Base-by-base conservation (phyloP, 2,329 filamentous ascomycete genomes). In the Cytospora piceae region DNA sequence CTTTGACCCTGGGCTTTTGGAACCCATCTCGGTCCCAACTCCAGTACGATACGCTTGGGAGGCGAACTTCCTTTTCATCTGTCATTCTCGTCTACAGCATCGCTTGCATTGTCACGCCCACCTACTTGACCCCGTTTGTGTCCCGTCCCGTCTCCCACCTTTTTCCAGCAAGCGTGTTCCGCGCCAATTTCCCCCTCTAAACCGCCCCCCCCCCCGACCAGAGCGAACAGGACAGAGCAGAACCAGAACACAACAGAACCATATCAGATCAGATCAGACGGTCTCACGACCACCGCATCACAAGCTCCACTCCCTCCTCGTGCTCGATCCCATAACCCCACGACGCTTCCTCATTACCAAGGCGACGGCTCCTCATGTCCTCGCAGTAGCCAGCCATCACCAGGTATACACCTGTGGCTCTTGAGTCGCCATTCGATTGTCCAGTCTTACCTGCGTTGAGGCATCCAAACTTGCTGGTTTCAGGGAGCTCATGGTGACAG, bases 401-500 rank as follows among this genome's bases (percentile, higher is more conserved):
- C 60, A 65, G 64, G 63, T 66, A 61, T 31, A 56, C 62, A 54
- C 56, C 61, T 61, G 67, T 46, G 62, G 49, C 64, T 61, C 37
- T 65, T 49, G 57, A 66, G 57, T 27, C 34, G 69, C 59, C 69
- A 69, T 70, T 70, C 65, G 67, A 64, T 65, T 67, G 61, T 61
- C 63, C 58, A 58, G 51, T 62, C 60, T 61, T 62, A 65, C 66
- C 68, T 67, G 70, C 71, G 68, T 71, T 70, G 67, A 71, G 56
- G 67, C 68, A 69, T 64, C 63, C 62, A 67, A 67, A 54, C 66
- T 39, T 32, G 27, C 31, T 53, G 42, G 32, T 53, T 54, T 51
- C 49, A 69, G 69, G 61, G 65, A 67, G 74, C 75, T 78, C 78
- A 76, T 77, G 80, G 81, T 83, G 77, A 80, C 70, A 82, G 80